These are phyloP conservation scores for Neurospora sp. DNA, from an alignment of 2,329 filamentous ascomycete genomes.

Conservation along the genomic window DNA sequence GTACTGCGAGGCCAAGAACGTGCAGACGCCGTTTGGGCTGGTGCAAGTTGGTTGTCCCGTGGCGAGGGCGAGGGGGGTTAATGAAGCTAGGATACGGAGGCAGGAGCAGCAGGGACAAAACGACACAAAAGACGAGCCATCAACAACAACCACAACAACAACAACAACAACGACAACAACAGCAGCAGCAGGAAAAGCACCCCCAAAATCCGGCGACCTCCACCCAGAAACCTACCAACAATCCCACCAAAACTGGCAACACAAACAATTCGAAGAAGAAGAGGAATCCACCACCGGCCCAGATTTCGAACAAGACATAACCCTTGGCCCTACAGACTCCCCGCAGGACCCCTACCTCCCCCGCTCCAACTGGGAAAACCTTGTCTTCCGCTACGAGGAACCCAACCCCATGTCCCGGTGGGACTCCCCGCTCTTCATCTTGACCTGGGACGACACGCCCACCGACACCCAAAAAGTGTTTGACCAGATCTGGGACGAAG, in stretches of 20 bases:
- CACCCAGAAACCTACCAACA: conserved; percentile 20
- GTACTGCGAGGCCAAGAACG: conserved; percentile 73
- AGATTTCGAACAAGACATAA: neutral
- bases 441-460: conserved; percentile 64
- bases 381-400: conserved; percentile 76
- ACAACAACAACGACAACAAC: neutral
- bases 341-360: conserved; percentile 20
- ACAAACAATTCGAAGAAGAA: conserved; percentile 5
- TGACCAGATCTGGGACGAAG: conserved; percentile 60
- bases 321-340: too few relatives aligned
- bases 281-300: neutral
- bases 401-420: conserved; percentile 77
- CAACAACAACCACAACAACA: neutral
- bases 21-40: conserved; percentile 65
- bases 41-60: conserved; percentile 51
- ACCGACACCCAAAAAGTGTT: conserved; percentile 46
- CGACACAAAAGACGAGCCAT: neutral
- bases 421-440: conserved; percentile 74
- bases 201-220: conserved; percentile 16
- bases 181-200: conserved; percentile 25
- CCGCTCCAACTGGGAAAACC: conserved; percentile 58
- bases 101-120: conserved; percentile 24
- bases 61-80: conserved; percentile 46
- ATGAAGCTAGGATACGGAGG: conserved; percentile 44
- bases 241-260: conserved; percentile 1